phyloP scores from a whole-genome alignment of 1,284 basidiomycete genomes.

The Hypsizygus ulmarius region DNA sequence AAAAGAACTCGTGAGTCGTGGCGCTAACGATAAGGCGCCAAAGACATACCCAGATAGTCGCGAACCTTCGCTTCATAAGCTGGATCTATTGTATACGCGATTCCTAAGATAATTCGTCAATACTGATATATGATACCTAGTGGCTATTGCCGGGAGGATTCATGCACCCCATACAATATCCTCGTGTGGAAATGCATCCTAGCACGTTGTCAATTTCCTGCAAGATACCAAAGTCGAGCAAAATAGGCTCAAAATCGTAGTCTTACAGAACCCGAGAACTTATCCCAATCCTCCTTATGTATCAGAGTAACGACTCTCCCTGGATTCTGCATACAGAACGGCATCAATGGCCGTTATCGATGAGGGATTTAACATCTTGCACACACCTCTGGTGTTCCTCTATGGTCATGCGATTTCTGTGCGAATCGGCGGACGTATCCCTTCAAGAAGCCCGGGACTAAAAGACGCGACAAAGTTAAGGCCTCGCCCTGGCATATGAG shows the following conservation, averaged over 20 bases:
- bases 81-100: constrained; percentile 84
- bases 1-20: too few species aligned
- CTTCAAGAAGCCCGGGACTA: constrained; percentile 79
- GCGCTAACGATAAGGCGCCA: background rate
- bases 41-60: constrained; percentile 67
- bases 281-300: constrained; percentile 82
- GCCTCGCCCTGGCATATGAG: background rate
- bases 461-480: background rate
- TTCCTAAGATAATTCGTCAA: constrained; percentile 38
- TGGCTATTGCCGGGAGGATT: background rate
- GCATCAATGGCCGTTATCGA: background rate
- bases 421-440: constrained; percentile 86
- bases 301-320: constrained; percentile 87
- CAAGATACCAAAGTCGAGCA: background rate
- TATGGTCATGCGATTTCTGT: constrained; percentile 84
- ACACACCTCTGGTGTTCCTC: constrained; percentile 73
- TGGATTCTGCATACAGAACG: constrained; percentile 47
- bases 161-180: constrained; percentile 81
- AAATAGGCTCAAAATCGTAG: background rate
- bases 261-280: constrained; percentile 61
- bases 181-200: constrained; percentile 77
- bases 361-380: background rate
- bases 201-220: background rate
- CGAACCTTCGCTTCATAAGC: constrained; percentile 69
- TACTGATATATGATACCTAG: background rate